Base-by-base conservation (phyloP, 2,329 filamentous ascomycete species). In the Rhinocladiella similis region DNA sequence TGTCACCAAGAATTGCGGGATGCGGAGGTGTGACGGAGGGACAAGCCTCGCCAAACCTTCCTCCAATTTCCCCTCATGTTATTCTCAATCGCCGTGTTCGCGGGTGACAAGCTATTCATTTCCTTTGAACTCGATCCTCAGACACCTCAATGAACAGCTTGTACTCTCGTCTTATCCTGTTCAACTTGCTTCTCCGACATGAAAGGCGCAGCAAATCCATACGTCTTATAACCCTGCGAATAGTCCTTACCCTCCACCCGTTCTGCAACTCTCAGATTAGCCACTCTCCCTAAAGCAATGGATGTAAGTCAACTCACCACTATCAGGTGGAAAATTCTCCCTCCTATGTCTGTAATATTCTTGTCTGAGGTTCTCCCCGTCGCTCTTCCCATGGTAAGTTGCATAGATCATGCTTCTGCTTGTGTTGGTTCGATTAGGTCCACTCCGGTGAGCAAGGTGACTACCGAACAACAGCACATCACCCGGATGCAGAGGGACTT, bases 401-500 rank as follows among this genome's bases (percentile, higher is more conserved):
- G 65, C 68, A 65, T 69, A 69, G 25, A 69, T 56, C 53, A 63
- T 69, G 14, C 63, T 63, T 3, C 67, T 61, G 7, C 60, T 55
- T 33, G 55, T 61, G 7, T 60, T 56, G 1, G 65, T 70, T 10
- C 57, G 63, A 22, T 72, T 71, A 9, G 63, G 57, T 1, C 64
- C 68, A 5, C 66, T 70, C 7, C 69, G 61, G 56, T 72, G 69
- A 10, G 70, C 70, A 14, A 72, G 65, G 46, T 69, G 68, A 3
- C 68, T 70, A 6, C 69, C 69, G 49, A 72, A 72, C 5, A 72
- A 60, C 9, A 72, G 54, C 36, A 71, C 59, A 35, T 71, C 65
- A 12, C 70, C 67, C 5, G 66, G 56, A 49, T 68, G 62, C 19
- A 72, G 63, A 4, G 69, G 67, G 1, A 72, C 62, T 3, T 64